A percentile compares a stretch with the other conserved stretches of the same genome.
These are phyloP conservation scores for Chrysoporthe cubensis DNA, from an alignment of 2,329 filamentous ascomycete genomes.

Conservation along the genomic window DNA sequence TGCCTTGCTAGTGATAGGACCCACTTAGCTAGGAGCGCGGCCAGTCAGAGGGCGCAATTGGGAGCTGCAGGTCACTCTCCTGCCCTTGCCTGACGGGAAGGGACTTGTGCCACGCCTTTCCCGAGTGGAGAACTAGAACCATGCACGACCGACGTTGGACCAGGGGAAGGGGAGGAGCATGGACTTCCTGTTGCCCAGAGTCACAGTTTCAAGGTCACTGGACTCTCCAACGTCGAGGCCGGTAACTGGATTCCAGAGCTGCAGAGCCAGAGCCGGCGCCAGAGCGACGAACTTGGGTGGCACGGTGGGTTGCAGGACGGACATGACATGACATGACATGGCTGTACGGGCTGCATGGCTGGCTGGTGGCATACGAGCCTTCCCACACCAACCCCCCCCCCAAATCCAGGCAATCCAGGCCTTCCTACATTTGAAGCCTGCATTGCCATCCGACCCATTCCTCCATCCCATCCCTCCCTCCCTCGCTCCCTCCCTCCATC, in stretches of 20 bases:
- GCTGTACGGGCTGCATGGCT: background rate
- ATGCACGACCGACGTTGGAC: background rate
- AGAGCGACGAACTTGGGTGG: background rate
- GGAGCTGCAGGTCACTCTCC: slow-evolving; percentile 1
- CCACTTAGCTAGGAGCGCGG: background rate
- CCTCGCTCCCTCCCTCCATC: background rate
- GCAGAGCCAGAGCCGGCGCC: background rate
- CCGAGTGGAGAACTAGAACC: background rate
- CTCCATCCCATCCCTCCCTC: background rate
- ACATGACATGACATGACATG: background rate
- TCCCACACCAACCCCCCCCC: background rate
- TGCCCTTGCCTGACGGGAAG: slow-evolving; percentile 10
- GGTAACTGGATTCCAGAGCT: background rate
- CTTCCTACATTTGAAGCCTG: slow-evolving; percentile 1
- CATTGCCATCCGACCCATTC: background rate
- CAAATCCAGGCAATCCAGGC: no score
- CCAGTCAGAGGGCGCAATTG: slow-evolving; percentile 5
- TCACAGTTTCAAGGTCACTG: background rate
- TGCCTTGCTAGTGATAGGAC: slow-evolving; percentile 10
- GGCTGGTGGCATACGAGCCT: background rate
- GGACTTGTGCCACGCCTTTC: slow-evolving; percentile 5
- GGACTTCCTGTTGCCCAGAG: slow-evolving; percentile 1
- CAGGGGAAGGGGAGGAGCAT: slow-evolving; percentile 6
- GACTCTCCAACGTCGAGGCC: background rate
- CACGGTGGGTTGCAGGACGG: background rate